Evolutionary conservation across 73 alveolate genomes (phyloP).

Genomic region (Paramecium primaurelia): DNA sequence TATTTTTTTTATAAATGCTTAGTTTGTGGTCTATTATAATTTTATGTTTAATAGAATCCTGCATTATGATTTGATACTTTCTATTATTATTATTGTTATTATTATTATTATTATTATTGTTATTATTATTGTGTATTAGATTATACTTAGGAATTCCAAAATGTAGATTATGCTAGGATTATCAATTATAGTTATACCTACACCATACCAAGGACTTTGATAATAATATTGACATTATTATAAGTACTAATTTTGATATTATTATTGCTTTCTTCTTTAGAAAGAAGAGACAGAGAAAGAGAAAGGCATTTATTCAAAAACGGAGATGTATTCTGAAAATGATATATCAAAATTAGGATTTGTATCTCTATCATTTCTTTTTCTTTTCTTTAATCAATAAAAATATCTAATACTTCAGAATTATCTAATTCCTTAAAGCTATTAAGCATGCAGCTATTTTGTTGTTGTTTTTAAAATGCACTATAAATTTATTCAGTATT

Average conservation of each 20-base stretch:
- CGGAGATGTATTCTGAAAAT: slow-evolving; percentile 6
- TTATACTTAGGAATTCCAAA: not conserved
- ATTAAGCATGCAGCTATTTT: not conserved
- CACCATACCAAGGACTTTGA: not conserved
- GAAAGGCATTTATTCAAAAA: slow-evolving; percentile 37
- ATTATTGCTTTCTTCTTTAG: not conserved
- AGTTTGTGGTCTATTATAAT: not conserved
- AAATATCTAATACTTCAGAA: not conserved
- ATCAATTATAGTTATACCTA: not conserved
- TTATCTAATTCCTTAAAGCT: slow-evolving; percentile 10
- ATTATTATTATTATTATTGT: not conserved
- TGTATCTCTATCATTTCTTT: slow-evolving; percentile 28
- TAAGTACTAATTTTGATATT: not conserved
- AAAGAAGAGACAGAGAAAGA: slow-evolving; percentile 2
- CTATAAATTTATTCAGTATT: not conserved
- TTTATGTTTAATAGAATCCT: not conserved
- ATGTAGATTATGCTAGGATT: not conserved
- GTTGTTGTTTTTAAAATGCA: not conserved
- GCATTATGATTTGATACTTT: not conserved
- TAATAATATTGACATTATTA: not conserved
- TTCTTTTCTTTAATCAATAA: not conserved
- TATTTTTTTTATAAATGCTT: not conserved
- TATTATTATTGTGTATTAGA: not conserved
- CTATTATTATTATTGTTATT: not conserved
- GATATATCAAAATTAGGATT: not conserved